Base-by-base conservation (phyloP, 2,329 filamentous ascomycete genomes). In the Phyllachora maydis region DNA sequence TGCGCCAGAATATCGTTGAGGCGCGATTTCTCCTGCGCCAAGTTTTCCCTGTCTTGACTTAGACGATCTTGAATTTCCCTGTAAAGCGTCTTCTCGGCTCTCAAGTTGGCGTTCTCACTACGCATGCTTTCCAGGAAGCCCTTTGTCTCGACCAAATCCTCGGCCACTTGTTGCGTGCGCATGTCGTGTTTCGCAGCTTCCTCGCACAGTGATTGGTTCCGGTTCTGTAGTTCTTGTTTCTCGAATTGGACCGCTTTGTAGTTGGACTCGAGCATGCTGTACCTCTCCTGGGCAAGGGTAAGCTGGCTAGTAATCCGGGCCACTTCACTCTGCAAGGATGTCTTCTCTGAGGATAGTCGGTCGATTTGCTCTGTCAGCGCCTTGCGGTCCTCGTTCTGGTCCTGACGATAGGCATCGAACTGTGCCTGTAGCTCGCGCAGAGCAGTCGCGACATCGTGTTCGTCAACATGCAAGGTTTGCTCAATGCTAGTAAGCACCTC, bases 61-160 rank as follows among this genome's bases (percentile, higher is more conserved):
- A 95, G 58, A 24, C 90, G 71, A 32, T 77, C 73, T 42, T 95
- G 83, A 16, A 93, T 91, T 26, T 75, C 79, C 52, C 88, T 91
- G 76, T 78, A 92, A 7, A 98, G 59, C 18, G 81, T 76, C 50
- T 92, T 92, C 47, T 95, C 85, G 0, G 85, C 83, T 45, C 91
- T 92, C 16, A 93, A 63, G 39, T 95, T 93, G 10, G 82, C 73
- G 25, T 73, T 81, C 43, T 98, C 88, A 33, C 81, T 82, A 24
- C 82, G 75, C 46, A 93, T 65, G 39, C 81, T 83, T 39, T 98
- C 85, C 4, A 77, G 57, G 24, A 85, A 52, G 16, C 75, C 75
- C 42, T 72, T 75, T 4, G 76, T 71, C 43, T 93, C 88, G 7
- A 95, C 70, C 5, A 95, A 61, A 36, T 98, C 85, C 46, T 95